A percentile compares a stretch with the other conserved stretches of the same genome.
These are phyloP conservation scores for Suillus plorans DNA, from an alignment of 768 basidiomycete genomes.

Conservation along the genomic window DNA sequence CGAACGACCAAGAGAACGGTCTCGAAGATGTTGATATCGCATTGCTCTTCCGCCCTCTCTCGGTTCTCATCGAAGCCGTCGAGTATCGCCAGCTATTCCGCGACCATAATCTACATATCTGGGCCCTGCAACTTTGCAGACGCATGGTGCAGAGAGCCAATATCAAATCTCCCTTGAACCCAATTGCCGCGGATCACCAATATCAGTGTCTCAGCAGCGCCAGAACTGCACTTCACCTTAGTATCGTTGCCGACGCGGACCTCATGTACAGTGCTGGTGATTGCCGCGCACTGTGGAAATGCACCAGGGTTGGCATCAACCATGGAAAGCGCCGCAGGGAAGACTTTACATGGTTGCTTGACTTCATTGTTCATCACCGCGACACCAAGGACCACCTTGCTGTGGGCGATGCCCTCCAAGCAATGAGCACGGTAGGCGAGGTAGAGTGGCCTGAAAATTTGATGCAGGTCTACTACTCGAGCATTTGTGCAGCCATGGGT, in stretches of 20 bases:
- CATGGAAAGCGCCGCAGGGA: background rate
- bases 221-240: background rate
- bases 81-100: background rate
- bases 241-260: background rate
- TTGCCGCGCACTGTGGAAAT: background rate
- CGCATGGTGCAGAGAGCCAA: background rate
- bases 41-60: background rate
- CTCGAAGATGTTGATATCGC: background rate
- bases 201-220: background rate
- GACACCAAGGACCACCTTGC: conserved; percentile 2
- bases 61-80: background rate
- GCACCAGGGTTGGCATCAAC: no score
- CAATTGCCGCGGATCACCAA: background rate
- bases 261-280: background rate
- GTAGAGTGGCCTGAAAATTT: background rate
- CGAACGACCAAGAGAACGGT: background rate
- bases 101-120: background rate
- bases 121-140: conserved; percentile 3
- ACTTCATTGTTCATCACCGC: background rate
- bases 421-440: background rate
- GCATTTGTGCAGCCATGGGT: background rate
- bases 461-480: background rate
- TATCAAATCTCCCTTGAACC: background rate
- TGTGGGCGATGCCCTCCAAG: background rate
- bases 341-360: conserved; percentile 1